A percentile compares a stretch with the other conserved stretches of the same genome.
These are phyloP conservation scores for Zygoascus biomembranicola DNA, from an alignment of 805 yeast genomes.

Conservation along the genomic window DNA sequence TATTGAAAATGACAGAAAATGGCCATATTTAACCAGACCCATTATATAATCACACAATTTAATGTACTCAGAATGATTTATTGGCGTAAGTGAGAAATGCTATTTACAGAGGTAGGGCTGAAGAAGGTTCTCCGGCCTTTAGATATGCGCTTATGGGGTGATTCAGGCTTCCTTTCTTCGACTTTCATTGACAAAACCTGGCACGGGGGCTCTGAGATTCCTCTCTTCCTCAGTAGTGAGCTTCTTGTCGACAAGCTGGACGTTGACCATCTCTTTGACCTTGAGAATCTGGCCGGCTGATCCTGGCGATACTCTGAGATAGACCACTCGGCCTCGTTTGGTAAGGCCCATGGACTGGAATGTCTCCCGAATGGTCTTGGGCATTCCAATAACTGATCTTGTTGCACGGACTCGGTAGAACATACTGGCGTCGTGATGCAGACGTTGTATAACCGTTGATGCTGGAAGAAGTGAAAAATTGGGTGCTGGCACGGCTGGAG, in stretches of 20 bases:
- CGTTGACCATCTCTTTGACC: conserved; percentile 80
- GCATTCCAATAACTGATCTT: conserved; percentile 81
- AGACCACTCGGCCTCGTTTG: conserved; percentile 64
- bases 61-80: too few species aligned
- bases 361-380: conserved; percentile 55
- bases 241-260: conserved; percentile 56
- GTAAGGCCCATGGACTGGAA: conserved; percentile 66
- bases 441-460: not conserved
- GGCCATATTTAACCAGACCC: not conserved
- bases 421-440: conserved; percentile 8
- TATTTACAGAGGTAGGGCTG: not conserved
- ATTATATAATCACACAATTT: too few species aligned
- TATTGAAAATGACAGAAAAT: not conserved
- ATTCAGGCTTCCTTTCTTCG: not conserved
- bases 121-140: too few species aligned
- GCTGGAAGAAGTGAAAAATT: conserved; percentile 1
- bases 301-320: conserved; percentile 64
- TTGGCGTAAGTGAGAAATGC: not conserved
- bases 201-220: conserved; percentile 22
- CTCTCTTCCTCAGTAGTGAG: conserved; percentile 41
- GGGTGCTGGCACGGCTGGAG: not conserved
- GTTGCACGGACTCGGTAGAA: conserved; percentile 64
- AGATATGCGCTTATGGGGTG: too few species aligned
- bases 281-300: conserved; percentile 77
- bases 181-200: conserved; percentile 18